Percentiles rank a stretch among this genome's conserved stretches.
These are phyloP conservation scores for Kwoniella sp. DNA, from an alignment of 768 basidiomycete genomes.

Conservation along the genomic window DNA sequence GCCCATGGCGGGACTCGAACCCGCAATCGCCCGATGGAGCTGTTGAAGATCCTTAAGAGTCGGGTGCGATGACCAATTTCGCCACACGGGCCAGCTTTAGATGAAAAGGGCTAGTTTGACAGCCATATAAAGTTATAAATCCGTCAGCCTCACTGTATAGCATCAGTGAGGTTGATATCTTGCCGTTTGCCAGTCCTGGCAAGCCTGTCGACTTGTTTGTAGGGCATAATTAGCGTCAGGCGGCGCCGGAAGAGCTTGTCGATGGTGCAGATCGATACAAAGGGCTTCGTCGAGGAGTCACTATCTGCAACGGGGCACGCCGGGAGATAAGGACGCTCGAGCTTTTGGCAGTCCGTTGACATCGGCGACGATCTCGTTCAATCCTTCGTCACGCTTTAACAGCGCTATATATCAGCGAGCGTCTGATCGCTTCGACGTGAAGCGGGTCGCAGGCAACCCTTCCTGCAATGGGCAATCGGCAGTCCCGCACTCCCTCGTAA, in stretches of 20 bases:
- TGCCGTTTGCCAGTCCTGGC: background rate
- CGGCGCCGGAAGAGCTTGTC: background rate
- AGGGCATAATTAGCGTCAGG: background rate
- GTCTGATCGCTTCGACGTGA: too few relatives aligned
- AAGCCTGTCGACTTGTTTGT: background rate
- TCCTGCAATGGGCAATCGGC: constrained; percentile 2
- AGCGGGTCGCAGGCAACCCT: too few relatives aligned
- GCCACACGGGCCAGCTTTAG: constrained; percentile 4
- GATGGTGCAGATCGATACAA: background rate
- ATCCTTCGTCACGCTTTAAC: too few relatives aligned
- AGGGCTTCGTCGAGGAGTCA: too few relatives aligned
- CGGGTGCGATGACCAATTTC: constrained; percentile 14
- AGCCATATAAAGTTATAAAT: too few relatives aligned
- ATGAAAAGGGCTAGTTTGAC: background rate
- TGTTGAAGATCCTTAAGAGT: constrained; percentile 11
- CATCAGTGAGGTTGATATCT: background rate
- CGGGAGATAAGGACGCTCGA: too few relatives aligned
- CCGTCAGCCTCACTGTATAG: background rate
- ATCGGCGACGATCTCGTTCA: too few relatives aligned
- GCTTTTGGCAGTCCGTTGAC: too few relatives aligned
- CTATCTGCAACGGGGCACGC: too few relatives aligned
- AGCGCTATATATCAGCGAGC: too few relatives aligned
- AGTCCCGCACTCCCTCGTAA: background rate
- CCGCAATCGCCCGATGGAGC: constrained; percentile 15
- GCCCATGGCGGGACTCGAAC: constrained; percentile 18